Conservation (phyloP, 441 rosid genomes). For the Melastoma candidum region DNA sequence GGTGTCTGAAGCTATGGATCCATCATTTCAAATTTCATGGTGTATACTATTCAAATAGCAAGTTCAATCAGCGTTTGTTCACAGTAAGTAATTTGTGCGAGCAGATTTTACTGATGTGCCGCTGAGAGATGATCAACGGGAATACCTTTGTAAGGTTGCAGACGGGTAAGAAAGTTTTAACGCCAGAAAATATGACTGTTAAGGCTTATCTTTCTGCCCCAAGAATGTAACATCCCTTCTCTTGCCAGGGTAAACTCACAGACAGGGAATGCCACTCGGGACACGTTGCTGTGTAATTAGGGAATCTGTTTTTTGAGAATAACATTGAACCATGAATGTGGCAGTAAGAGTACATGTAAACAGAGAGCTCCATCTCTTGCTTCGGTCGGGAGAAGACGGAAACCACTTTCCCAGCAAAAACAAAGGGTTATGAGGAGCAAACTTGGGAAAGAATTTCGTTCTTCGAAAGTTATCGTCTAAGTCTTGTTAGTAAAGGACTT, state of each 20-base stretch:
- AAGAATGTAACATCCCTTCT: not conserved
- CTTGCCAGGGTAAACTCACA: constrained; percentile 50
- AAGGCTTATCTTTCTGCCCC: not conserved
- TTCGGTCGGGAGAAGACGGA: not conserved
- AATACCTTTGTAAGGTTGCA: constrained; percentile 71
- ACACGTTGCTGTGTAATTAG: constrained; percentile 68
- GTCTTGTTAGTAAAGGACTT: too few species aligned
- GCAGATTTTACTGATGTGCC: constrained; percentile 92
- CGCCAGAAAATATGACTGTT: not conserved
- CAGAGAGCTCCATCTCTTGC: not conserved
- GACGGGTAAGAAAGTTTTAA: constrained; percentile 46
- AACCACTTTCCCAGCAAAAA: too few species aligned
- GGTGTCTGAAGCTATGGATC: too few species aligned
- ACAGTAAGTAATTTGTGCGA: not conserved
- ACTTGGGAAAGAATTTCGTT: too few species aligned
- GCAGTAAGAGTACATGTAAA: not conserved
- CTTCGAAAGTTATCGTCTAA: too few species aligned
- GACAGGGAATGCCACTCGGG: constrained; percentile 75
- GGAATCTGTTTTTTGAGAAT: not conserved
- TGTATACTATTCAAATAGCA: not conserved
- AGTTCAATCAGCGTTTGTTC: not conserved
- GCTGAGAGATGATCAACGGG: constrained; percentile 77
- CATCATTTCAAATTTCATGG: too few species aligned
- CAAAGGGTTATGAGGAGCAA: too few species aligned
- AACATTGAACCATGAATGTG: not conserved